Conservation (phyloP, 768 basidiomycete species). For the Clitopilus passeckerianus region DNA sequence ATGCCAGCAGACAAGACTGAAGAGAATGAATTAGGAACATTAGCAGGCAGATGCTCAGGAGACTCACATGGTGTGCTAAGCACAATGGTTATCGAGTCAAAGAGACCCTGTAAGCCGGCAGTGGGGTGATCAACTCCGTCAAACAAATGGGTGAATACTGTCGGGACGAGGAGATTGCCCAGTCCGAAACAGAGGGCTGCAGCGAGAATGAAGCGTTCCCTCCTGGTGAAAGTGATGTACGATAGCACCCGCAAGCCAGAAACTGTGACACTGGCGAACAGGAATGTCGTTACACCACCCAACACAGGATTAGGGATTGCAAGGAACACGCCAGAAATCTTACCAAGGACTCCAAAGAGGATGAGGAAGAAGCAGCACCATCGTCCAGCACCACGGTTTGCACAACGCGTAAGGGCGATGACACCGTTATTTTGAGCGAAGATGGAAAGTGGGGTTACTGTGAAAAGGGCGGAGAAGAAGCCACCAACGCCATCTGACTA, state of each 20-base stretch:
- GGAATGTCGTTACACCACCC: constrained; percentile 84
- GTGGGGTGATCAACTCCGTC: constrained; percentile 50
- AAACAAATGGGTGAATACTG: constrained; percentile 66
- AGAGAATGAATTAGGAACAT: not conserved
- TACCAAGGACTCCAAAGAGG: constrained; percentile 75
- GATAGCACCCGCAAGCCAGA: constrained; percentile 71
- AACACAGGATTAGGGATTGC: constrained; percentile 81
- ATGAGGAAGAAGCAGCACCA: constrained; percentile 81
- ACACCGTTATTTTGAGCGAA: constrained; percentile 76
- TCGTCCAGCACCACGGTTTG: constrained; percentile 72
- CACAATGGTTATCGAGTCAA: constrained; percentile 76
- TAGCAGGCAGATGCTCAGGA: not conserved
- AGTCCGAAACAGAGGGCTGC: constrained; percentile 67
- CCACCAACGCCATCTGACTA: constrained; percentile 79
- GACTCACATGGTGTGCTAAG: constrained; percentile 76
- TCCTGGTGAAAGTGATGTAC: constrained; percentile 51
- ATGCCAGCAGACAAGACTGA: constrained; percentile 55
- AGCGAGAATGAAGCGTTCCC: constrained; percentile 66
- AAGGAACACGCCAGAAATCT: constrained; percentile 79
- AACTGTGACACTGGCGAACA: constrained; percentile 71
- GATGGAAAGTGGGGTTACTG: constrained; percentile 73
- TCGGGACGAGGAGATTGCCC: constrained; percentile 64
- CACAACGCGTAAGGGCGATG: constrained; percentile 81
- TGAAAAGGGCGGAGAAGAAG: constrained; percentile 75
- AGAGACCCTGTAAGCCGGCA: constrained; percentile 58